Evolutionary conservation across 1,284 basidiomycete species (phyloP).

Genomic region (Papiliotrema fonsecae): DNA sequence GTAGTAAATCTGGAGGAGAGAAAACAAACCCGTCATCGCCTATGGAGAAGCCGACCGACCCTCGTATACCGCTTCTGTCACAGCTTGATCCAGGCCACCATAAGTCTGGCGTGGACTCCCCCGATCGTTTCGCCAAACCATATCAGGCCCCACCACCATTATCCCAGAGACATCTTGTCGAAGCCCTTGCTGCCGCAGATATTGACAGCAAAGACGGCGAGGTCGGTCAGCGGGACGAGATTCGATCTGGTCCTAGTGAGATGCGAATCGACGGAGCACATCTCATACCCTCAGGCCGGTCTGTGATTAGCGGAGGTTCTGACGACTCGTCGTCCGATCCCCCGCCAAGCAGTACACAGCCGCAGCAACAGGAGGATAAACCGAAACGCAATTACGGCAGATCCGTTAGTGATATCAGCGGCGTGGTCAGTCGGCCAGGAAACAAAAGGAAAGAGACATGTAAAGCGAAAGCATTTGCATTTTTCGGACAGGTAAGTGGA

Average conservation of each 20-base stretch:
- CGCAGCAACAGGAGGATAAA: background rate
- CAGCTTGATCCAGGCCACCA: background rate
- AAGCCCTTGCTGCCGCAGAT: slow-evolving; percentile 27
- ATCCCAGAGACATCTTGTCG: slow-evolving; percentile 49
- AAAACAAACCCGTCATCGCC: slow-evolving; percentile 20
- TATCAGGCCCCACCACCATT: slow-evolving; percentile 57
- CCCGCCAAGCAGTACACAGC: background rate
- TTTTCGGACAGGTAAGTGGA: slow-evolving; percentile 41
- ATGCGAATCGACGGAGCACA: slow-evolving; percentile 50
- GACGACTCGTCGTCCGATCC: background rate
- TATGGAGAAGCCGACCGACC: slow-evolving; percentile 1
- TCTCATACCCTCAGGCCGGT: slow-evolving; percentile 54
- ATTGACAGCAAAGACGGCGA: slow-evolving; percentile 42
- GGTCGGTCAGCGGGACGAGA: slow-evolving; percentile 55
- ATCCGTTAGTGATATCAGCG: background rate
- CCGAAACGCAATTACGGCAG: background rate
- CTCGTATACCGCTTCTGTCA: slow-evolving; percentile 1
- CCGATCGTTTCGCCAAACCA: slow-evolving; percentile 67
- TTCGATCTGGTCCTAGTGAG: slow-evolving; percentile 50
- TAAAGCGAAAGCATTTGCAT: slow-evolving; percentile 44
- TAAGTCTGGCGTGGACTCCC: slow-evolving; percentile 61
- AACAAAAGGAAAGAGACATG: slow-evolving; percentile 7
- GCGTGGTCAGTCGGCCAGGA: background rate
- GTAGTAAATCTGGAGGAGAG: slow-evolving; percentile 30
- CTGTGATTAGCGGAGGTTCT: no score